Base-by-base conservation (phyloP, 352 stramenopile genomes). In the Phytophthora sansomeana region DNA sequence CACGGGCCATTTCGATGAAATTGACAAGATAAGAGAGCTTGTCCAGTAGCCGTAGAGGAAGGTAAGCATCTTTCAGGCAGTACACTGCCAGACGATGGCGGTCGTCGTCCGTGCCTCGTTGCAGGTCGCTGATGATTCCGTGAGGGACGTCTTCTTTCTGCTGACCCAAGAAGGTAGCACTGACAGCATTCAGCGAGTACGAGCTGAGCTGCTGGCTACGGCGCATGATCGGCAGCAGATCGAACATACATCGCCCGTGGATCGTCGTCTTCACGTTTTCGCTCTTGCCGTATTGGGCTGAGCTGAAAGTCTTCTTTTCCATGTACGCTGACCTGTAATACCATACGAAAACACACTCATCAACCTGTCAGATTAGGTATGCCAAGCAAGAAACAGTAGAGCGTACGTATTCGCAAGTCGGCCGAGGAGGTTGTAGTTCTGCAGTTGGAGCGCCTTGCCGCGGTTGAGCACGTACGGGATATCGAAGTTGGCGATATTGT, bases 111-210 rank as follows among this genome's bases (percentile, higher is more conserved):
- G 86, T 98, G 54, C 98, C 98, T 55, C 95, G 90, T 64, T 98
- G 91, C 49, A 97, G 51, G 47, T 96, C 88, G 16, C 78, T 98
- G 74, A 99, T 99, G 65, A 99, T 99, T 53, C 92, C 98, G 74
- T 99, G 97, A 49, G 99, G 97, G 9, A 99, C 98, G 79, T 99
- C 98, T 81, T 99, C 98, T 75, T 99, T 99, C 68, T 99, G 97
- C 64, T 99, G 96, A 0, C 95, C 94, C 1, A 99, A 73, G 67
- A 99, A 99, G 46, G 98, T 91, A 14, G 97, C 88, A 73, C 96
- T 99, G 6, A 99, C 98, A 39, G 93, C 97, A 75, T 99, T 99
- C 9, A 99, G 74, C n/a, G 97, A 98, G 78, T 99, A 99, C 35
- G 95, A 99, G 51, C 89, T 98, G 14, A 99, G 83, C 74, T 99